Evolutionary conservation across 495 filamentous ascomycete species (phyloP).

Genomic region (Penicillium longicatenatum): DNA sequence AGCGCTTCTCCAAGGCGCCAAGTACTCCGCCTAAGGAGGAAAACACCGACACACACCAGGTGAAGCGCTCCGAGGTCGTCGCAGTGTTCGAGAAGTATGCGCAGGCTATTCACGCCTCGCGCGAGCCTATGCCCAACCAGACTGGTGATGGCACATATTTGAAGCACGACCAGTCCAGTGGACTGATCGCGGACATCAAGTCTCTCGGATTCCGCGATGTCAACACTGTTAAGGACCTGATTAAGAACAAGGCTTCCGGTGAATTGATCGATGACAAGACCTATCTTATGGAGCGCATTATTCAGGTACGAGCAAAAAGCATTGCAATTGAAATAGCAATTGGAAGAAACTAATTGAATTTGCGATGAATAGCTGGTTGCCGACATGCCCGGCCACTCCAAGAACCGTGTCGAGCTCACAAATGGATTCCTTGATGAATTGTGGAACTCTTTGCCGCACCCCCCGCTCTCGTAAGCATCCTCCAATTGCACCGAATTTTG

Average conservation of each 20-base stretch:
- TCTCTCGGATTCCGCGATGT: conserved; percentile 61
- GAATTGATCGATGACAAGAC: conserved; percentile 73
- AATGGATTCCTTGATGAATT: conserved; percentile 70
- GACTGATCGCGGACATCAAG: conserved; percentile 65
- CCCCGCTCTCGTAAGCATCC: conserved; percentile 49
- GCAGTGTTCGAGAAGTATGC: conserved; percentile 60
- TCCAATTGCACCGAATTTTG: background rate
- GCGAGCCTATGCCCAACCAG: conserved; percentile 66
- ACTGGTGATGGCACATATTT: conserved; percentile 61
- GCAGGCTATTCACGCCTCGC: conserved; percentile 65
- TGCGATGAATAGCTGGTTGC: conserved; percentile 55
- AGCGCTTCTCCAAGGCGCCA: conserved; percentile 43
- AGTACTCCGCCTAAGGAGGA: conserved; percentile 27
- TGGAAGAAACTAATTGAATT: background rate
- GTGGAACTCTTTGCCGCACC: conserved; percentile 61
- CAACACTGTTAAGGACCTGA: conserved; percentile 54
- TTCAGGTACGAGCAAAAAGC: conserved; percentile 51
- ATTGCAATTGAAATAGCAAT: background rate
- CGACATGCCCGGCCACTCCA: conserved; percentile 62
- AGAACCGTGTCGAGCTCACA: conserved; percentile 63
- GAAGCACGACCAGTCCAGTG: conserved; percentile 53
- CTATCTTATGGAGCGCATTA: conserved; percentile 76
- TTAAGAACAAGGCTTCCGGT: conserved; percentile 55
- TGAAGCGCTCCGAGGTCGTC: conserved; percentile 43
- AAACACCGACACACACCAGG: conserved; percentile 35